Evolutionary conservation across 768 basidiomycete species (phyloP), one percentile per base, ranked within the genome.

Genomic region (Amanita muscaria): DNA sequence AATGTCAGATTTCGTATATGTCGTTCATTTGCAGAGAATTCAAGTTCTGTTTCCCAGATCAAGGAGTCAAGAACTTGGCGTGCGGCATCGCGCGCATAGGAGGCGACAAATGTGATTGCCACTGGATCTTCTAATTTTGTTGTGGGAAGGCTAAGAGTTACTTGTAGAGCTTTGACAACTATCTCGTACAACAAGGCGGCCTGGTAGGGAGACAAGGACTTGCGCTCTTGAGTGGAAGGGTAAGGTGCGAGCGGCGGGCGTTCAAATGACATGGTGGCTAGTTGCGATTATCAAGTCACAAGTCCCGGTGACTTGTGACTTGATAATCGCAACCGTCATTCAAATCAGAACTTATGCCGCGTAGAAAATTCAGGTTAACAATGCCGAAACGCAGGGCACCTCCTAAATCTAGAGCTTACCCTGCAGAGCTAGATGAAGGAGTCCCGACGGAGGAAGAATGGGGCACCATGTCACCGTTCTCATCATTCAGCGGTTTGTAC

Each of bases 81-180:
- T 7, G 83, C 80, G 1, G 60, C 59, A 51, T 85, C 77, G 46
- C 68, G 67, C 10, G 69, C 73, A 49, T 81, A 88, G 6, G 74
- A 73, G 11, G 71, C 63, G 34, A 86, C 15, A 54, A 82, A 85
- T 2, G 56, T 53, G 15, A 64, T 61, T 1, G 72, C 66, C 0
- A 63, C 66, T 29, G 6, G 27, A 29, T 29, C 12, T 46, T 76
- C 66, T 5, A 66, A 65, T 50, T 79, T 73, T 0, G 62, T 52
- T 9, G 70, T 59, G 7, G 77, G 72, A 15, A 83, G 58, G 4
- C 66, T 53, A 5, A 83, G 65, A 3, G 67, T 64, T 42, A 71
- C 64, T 8, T 58, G 53, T n/a, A 85, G 64, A 12, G 70, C 63
- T 12, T 64, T 59, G 0, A 72, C 66, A 29, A 85, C 70, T 14